These are phyloP conservation scores for Kokia cookei DNA, from an alignment of 441 rosid species.

Conservation along the genomic window DNA sequence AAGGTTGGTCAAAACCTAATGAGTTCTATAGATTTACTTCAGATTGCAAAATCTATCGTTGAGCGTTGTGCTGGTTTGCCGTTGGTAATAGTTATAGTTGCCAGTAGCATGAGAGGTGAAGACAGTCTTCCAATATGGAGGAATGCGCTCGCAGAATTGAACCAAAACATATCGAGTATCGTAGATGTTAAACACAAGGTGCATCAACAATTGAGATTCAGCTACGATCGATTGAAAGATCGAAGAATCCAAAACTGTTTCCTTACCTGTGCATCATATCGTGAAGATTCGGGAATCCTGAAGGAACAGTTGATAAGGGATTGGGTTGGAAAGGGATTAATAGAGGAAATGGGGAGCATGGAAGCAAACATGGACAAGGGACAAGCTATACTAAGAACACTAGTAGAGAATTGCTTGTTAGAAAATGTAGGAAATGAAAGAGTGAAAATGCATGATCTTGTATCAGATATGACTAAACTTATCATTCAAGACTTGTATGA, in stretches of 20 bases:
- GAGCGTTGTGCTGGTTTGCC: not conserved
- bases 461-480: not conserved
- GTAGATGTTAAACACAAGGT: not conserved
- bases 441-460: not conserved
- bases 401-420: not conserved
- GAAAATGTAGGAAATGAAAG: not conserved
- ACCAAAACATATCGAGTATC: no score
- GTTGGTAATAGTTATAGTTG: not conserved
- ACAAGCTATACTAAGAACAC: not conserved
- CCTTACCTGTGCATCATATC: not conserved
- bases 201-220: not conserved
- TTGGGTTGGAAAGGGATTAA: not conserved
- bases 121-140: not conserved
- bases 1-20: slow-evolving; percentile 10
- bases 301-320: not conserved
- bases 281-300: not conserved
- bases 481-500: not conserved
- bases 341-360: not conserved
- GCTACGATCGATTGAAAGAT: not conserved
- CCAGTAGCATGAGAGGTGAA: not conserved
- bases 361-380: not conserved
- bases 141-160: slow-evolving; percentile 20
- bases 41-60: not conserved
- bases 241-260: not conserved
- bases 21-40: not conserved